Conservation (phyloP, 2,329 filamentous ascomycete species). For the Erysiphe pulchra region DNA sequence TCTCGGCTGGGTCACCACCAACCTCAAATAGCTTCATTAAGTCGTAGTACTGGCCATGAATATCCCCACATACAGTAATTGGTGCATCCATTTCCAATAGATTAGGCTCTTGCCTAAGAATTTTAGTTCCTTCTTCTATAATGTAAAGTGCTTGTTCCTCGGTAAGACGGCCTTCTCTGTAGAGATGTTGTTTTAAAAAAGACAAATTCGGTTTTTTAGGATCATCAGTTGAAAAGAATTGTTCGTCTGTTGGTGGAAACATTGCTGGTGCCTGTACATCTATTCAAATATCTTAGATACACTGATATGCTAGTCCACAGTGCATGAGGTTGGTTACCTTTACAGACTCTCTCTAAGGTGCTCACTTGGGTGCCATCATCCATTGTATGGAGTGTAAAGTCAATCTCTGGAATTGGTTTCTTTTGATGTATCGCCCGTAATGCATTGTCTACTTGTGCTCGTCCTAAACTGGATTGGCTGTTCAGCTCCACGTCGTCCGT, state of each 20-base stretch:
- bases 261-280: constrained; percentile 96
- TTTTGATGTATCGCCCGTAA: constrained; percentile 83
- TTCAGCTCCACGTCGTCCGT: not conserved
- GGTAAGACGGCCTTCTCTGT: constrained; percentile 84
- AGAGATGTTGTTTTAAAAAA: constrained; percentile 96
- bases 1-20: constrained; percentile 87
- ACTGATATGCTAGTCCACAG: not conserved
- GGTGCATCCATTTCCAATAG: constrained; percentile 97
- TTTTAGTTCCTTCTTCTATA: constrained; percentile 61
- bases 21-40: constrained; percentile 99
- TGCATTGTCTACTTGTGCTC: constrained; percentile 53
- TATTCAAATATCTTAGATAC: constrained; percentile 18
- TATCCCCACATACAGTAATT: constrained; percentile 94
- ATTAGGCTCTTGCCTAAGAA: constrained; percentile 78
- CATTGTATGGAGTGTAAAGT: constrained; percentile 96
- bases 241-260: constrained; percentile 71
- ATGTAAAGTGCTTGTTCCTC: constrained; percentile 97
- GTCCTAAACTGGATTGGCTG: constrained; percentile 3
- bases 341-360: constrained; percentile 89
- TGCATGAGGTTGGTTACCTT: constrained; percentile 36
- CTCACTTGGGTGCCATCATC: constrained; percentile 89
- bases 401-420: constrained; percentile 88
- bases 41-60: constrained; percentile 97
- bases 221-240: constrained; percentile 77
- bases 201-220: constrained; percentile 71